These are phyloP conservation scores for Buxus sempervirens DNA, from an alignment of 164 flowering plant species.

Conservation along the genomic window DNA sequence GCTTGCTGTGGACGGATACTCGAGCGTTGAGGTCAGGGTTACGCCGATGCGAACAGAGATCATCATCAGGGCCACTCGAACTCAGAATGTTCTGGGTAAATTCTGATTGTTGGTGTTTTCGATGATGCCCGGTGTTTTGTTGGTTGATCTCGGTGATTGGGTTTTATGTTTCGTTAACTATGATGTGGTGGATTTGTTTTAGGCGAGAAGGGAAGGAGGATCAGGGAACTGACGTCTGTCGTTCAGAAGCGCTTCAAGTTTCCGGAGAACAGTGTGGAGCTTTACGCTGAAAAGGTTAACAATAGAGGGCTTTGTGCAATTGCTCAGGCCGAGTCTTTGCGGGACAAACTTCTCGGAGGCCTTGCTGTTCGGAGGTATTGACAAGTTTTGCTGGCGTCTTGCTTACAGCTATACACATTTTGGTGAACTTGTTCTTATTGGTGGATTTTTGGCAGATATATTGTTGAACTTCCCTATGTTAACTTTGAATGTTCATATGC, in stretches of 20 bases:
- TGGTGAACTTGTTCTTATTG: background rate
- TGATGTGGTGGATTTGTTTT: slow-evolving; percentile 12
- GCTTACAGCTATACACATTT: background rate
- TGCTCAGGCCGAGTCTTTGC: slow-evolving; percentile 71
- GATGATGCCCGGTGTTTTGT: too few relatives aligned
- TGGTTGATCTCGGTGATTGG: background rate
- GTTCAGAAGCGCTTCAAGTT: slow-evolving; percentile 72
- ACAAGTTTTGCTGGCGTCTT: background rate
- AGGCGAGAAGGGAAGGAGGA: slow-evolving; percentile 75
- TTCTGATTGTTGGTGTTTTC: background rate
- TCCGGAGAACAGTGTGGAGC: slow-evolving; percentile 63
- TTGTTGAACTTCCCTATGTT: too few relatives aligned
- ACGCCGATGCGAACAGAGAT: too few relatives aligned
- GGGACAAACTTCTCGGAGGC: slow-evolving; percentile 74
- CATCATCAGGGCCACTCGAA: too few relatives aligned
- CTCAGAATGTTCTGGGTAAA: slow-evolving; percentile 63
- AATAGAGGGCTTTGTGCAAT: slow-evolving; percentile 67
- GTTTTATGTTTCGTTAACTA: background rate
- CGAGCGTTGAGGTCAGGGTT: too few relatives aligned
- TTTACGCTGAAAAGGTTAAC: slow-evolving; percentile 64
- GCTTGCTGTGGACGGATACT: too few relatives aligned
- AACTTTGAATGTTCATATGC: too few relatives aligned
- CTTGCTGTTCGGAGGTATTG: slow-evolving; percentile 64
- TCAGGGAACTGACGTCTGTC: slow-evolving; percentile 60
- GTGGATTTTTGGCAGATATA: background rate